Percentiles rank a stretch among this genome's conserved stretches.
Conservation (phyloP, 2,329 filamentous ascomycete species). For the Penicillium sp. region DNA sequence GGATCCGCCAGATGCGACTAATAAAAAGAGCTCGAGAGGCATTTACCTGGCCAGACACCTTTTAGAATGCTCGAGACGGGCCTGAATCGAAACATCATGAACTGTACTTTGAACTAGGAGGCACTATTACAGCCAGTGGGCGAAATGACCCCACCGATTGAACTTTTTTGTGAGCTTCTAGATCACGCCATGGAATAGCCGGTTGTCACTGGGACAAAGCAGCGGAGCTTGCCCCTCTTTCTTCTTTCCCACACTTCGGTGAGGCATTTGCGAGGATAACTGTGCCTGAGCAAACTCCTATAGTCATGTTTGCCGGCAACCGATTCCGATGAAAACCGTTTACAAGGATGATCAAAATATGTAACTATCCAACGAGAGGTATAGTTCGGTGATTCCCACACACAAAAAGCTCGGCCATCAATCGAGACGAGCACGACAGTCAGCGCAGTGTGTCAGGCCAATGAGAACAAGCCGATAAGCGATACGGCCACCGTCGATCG, state of each 20-base stretch:
- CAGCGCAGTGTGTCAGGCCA: conserved; percentile 38
- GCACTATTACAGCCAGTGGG: conserved; percentile 1
- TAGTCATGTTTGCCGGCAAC: neutral
- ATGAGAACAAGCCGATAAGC: conserved; percentile 31
- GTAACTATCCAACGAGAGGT: neutral
- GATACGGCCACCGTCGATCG: conserved; percentile 14
- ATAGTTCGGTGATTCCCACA: neutral
- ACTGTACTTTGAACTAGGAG: neutral
- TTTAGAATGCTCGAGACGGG: neutral
- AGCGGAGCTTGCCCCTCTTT: conserved; percentile 4
- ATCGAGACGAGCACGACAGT: conserved; percentile 19
- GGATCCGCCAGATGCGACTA: neutral
- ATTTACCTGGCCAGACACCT: neutral
- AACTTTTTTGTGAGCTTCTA: conserved; percentile 11
- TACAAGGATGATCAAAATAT: neutral
- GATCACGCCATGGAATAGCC: conserved; percentile 6
- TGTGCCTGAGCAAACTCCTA: neutral
- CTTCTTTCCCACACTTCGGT: conserved; percentile 10
- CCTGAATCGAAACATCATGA: neutral
- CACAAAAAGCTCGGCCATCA: neutral
- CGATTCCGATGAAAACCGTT: neutral
- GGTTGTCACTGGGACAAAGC: conserved; percentile 7
- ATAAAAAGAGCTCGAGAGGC: neutral
- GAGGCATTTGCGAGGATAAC: conserved; percentile 15
- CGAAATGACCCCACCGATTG: conserved; percentile 5